Evolutionary conservation across 2,329 filamentous ascomycete species (phyloP).

Genomic region (Aureobasidium sp.): DNA sequence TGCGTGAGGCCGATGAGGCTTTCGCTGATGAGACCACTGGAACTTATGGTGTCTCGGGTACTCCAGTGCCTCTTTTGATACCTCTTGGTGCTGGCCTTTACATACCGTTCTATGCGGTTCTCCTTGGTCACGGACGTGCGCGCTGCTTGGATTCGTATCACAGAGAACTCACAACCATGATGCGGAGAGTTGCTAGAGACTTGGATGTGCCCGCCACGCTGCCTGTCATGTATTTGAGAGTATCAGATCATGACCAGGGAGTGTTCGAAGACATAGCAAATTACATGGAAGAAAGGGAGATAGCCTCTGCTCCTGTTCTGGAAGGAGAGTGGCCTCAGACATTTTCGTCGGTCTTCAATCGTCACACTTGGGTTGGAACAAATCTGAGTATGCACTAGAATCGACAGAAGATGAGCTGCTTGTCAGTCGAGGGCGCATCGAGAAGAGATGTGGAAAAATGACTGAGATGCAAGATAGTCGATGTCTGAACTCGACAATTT

Average conservation of each 20-base stretch:
- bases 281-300: not conserved
- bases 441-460: not conserved
- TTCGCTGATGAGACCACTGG: not conserved
- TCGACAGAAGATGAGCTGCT: not conserved
- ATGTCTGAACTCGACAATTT: no score
- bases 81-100: not conserved
- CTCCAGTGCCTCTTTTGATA: not conserved
- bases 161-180: not conserved
- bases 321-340: not conserved
- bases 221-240: not conserved
- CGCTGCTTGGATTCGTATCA: not conserved
- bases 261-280: not conserved
- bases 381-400: not conserved
- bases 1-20: not conserved
- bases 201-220: not conserved
- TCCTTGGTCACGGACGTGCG: not conserved
- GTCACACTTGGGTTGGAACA: not conserved
- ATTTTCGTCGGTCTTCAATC: not conserved
- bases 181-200: not conserved
- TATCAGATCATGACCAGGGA: not conserved
- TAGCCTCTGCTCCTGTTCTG: not conserved
- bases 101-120: not conserved
- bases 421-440: not conserved
- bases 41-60: not conserved
- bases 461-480: no score